A percentile compares a stretch with the other conserved stretches of the same genome.
Evolutionary conservation across 2,329 filamentous ascomycete species (phyloP).

Genomic region (Penicillium olsonii): DNA sequence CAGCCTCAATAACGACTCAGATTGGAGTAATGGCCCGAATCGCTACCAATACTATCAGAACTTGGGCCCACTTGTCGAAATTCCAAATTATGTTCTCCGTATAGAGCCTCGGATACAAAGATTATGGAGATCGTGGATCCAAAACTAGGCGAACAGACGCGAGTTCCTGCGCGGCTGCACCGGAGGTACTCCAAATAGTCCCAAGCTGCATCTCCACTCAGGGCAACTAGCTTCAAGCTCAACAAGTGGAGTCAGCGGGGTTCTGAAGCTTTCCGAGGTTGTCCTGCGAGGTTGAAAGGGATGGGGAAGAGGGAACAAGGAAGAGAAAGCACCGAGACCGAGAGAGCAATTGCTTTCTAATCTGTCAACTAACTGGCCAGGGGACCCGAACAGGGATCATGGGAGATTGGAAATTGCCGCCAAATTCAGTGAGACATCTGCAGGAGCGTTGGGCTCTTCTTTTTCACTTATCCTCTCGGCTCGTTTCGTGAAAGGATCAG

Average conservation of each 20-base stretch:
- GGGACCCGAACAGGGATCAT: constrained; percentile 4
- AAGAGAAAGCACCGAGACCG: neutral
- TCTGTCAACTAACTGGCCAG: neutral
- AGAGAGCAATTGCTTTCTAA: neutral
- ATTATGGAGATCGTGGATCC: constrained; percentile 2
- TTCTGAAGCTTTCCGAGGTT: no score
- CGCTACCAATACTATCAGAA: no score
- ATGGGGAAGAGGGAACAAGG: neutral
- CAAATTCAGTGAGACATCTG: constrained; percentile 4
- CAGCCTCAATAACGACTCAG: no score
- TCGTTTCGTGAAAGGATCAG: no score
- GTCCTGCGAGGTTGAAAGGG: no score
- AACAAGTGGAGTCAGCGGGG: constrained; percentile 3
- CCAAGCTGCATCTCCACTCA: neutral
- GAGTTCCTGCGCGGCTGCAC: constrained; percentile 8
- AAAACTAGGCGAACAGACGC: constrained; percentile 13
- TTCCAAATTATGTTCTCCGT: neutral
- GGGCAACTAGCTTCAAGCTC: constrained; percentile 5
- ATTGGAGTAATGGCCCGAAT: no score
- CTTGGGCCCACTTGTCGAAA: constrained; percentile 2
- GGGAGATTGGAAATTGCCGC: neutral
- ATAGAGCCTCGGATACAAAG: neutral
- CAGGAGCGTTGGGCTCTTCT: neutral
- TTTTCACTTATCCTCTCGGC: neutral
- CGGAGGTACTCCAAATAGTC: constrained; percentile 6